These are phyloP conservation scores for Ceratobasidium papillatum DNA, from an alignment of 1,284 basidiomycete genomes.

Conservation along the genomic window DNA sequence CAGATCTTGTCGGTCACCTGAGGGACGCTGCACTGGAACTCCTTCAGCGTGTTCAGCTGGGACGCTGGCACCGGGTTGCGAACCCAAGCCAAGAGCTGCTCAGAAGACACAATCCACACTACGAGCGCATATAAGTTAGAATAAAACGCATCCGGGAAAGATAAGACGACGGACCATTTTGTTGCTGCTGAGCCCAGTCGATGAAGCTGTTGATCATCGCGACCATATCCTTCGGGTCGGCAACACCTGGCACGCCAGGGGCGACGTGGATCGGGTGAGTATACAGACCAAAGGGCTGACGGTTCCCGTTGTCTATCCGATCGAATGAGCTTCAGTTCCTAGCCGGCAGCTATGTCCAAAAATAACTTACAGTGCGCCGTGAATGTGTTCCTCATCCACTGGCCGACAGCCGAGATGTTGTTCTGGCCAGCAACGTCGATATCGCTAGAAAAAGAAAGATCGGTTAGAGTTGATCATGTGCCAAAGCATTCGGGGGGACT, in stretches of 20 bases:
- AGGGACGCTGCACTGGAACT: constrained; percentile 71
- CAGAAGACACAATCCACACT: constrained; percentile 82
- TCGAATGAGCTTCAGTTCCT: not conserved
- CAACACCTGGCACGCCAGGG: constrained; percentile 64
- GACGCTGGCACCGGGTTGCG: constrained; percentile 71
- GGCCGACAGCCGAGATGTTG: constrained; percentile 66
- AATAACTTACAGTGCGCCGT: constrained; percentile 62
- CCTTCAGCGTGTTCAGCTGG: constrained; percentile 62
- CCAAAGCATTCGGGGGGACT: constrained; percentile 49
- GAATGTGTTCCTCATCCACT: constrained; percentile 80
- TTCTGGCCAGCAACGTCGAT: constrained; percentile 56
- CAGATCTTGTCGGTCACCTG: constrained; percentile 69
- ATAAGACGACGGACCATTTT: constrained; percentile 59
- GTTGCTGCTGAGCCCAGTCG: constrained; percentile 80
- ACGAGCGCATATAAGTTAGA: constrained; percentile 12
- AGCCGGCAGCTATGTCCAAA: not conserved
- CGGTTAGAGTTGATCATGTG: constrained; percentile 18
- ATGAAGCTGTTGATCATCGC: constrained; percentile 80
- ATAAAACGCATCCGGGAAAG: constrained; percentile 25
- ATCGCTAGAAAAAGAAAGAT: constrained; percentile 35
- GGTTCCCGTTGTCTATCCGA: constrained; percentile 65
- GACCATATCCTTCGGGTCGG: constrained; percentile 62
- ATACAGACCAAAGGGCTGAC: constrained; percentile 83
- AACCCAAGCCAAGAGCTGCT: constrained; percentile 79
- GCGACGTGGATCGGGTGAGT: constrained; percentile 84